phyloP scores from a whole-genome alignment of 2,329 filamentous ascomycete species.

The Colletotrichum falcatum region DNA sequence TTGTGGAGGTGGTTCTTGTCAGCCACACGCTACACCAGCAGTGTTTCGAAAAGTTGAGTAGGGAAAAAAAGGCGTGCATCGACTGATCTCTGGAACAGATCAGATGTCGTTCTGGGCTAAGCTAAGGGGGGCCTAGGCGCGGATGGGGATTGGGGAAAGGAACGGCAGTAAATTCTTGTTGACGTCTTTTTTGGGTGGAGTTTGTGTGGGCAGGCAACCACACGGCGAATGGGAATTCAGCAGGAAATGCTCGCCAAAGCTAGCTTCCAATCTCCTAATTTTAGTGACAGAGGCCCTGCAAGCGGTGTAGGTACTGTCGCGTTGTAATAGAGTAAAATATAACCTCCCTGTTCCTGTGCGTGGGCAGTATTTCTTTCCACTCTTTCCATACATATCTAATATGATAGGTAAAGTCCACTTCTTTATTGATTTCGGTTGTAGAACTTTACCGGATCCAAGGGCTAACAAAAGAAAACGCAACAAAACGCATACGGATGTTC shows the following conservation, averaged over 20 bases:
- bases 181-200: constrained; percentile 25
- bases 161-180: constrained; percentile 17
- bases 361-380: constrained; percentile 29
- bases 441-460: neutral
- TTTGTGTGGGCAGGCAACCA: constrained; percentile 23
- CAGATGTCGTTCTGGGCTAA: constrained; percentile 35
- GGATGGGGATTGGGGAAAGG: constrained; percentile 24
- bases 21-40: constrained; percentile 15
- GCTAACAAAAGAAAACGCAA: neutral
- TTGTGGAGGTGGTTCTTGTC: constrained; percentile 13
- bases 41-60: constrained; percentile 23
- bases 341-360: constrained; percentile 7
- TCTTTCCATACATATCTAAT: too few species aligned
- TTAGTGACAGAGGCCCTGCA: constrained; percentile 34
- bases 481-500: neutral
- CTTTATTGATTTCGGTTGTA: neutral
- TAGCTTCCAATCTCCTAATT: constrained; percentile 34
- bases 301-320: neutral
- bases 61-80: constrained; percentile 23
- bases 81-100: constrained; percentile 16
- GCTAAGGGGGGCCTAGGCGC: constrained; percentile 30
- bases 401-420: constrained; percentile 19
- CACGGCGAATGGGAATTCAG: constrained; percentile 9
- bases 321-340: neutral
- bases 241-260: constrained; percentile 10